A percentile compares a stretch with the other conserved stretches of the same genome.
Evolutionary conservation across 805 yeast genomes (phyloP).

Genomic region (Metschnikowia kofuensis): DNA sequence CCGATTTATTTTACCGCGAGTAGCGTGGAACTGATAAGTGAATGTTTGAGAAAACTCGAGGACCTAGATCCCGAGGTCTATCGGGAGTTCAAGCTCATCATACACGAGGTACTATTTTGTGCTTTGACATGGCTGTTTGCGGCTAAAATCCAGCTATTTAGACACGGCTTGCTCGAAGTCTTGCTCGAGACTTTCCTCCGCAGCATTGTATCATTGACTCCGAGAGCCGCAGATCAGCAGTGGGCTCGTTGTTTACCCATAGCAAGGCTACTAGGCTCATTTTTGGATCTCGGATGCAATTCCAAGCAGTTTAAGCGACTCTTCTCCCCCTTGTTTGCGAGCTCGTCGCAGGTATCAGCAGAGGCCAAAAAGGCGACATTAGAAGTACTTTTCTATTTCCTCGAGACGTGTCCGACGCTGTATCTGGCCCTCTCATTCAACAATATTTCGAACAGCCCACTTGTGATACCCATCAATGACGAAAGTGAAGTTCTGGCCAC

Average conservation of each 20-base stretch:
- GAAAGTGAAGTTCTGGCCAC: slow-evolving; percentile 18
- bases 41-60: slow-evolving; percentile 11
- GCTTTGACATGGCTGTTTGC: slow-evolving; percentile 24
- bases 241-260: slow-evolving; percentile 7
- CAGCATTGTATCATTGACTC: slow-evolving; percentile 7
- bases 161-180: slow-evolving; percentile 18
- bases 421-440: slow-evolving; percentile 30
- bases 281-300: slow-evolving; percentile 37
- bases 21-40: slow-evolving; percentile 12
- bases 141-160: slow-evolving; percentile 22
- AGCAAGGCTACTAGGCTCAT: slow-evolving; percentile 22
- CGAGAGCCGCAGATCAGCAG: slow-evolving; percentile 17
- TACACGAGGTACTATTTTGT: slow-evolving; percentile 25
- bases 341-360: slow-evolving; percentile 2
- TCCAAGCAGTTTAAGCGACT: slow-evolving; percentile 20
- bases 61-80: slow-evolving; percentile 23
- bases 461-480: slow-evolving; percentile 15
- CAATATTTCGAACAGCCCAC: slow-evolving; percentile 8
- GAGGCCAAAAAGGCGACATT: slow-evolving; percentile 18
- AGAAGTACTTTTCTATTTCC: slow-evolving; percentile 23
- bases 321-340: slow-evolving; percentile 18
- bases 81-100: slow-evolving; percentile 28
- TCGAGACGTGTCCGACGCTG: slow-evolving; percentile 24
- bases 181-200: slow-evolving; percentile 21
- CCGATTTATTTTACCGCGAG: slow-evolving; percentile 5